phyloP scores from a whole-genome alignment of 495 filamentous ascomycete genomes.

The Parathielavia appendiculata region DNA sequence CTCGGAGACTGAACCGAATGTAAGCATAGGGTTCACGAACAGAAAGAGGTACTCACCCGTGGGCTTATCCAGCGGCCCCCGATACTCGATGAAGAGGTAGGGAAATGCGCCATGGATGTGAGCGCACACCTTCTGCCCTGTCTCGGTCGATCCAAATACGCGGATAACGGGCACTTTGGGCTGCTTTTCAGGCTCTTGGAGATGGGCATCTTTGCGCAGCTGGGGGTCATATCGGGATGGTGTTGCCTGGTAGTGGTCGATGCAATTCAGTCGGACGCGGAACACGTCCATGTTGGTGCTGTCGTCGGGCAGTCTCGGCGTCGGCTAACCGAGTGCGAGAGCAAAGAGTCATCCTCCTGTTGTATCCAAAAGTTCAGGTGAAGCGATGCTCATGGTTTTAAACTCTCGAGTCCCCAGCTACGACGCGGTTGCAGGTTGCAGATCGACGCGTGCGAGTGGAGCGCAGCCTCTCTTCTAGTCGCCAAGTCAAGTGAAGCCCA shows the following conservation, averaged over 20 bases:
- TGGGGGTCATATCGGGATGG: conserved; percentile 78
- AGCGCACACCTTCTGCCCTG: conserved; percentile 92
- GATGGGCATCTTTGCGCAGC: conserved; percentile 54
- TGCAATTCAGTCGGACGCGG: conserved; percentile 85
- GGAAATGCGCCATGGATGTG: conserved; percentile 96
- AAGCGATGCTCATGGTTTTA: background rate
- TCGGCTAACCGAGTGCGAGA: background rate
- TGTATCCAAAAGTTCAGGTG: background rate
- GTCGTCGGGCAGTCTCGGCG: background rate
- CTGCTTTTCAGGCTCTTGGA: conserved; percentile 48
- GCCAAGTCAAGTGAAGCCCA: too few species aligned
- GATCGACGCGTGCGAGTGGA: conserved; percentile 19
- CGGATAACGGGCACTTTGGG: conserved; percentile 82
- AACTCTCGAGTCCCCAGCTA: too few species aligned
- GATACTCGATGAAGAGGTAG: conserved; percentile 88
- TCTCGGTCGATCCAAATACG: conserved; percentile 89
- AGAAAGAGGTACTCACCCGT: conserved; percentile 48
- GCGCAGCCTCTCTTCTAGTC: background rate
- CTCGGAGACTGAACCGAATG: conserved; percentile 36
- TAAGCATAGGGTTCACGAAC: conserved; percentile 2
- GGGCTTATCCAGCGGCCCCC: conserved; percentile 58
- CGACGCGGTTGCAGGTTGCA: conserved; percentile 13
- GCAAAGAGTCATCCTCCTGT: background rate
- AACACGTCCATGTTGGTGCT: conserved; percentile 55
- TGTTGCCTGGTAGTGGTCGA: conserved; percentile 82